These are phyloP conservation scores for Leishmania guyanensis DNA, from an alignment of 208 protist species.

Conservation along the genomic window DNA sequence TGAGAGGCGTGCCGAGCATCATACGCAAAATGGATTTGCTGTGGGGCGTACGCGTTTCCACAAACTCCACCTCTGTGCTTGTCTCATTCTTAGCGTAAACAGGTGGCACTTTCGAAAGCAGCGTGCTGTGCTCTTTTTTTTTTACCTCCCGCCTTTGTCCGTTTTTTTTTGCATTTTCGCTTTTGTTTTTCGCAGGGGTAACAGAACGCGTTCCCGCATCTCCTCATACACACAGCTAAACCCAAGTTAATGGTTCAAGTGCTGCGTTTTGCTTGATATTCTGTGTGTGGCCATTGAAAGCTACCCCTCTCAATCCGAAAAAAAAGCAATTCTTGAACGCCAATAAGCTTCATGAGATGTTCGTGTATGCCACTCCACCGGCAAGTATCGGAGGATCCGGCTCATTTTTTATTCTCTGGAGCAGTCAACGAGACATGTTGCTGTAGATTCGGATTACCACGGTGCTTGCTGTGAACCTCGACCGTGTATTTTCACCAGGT, in stretches of 20 bases:
- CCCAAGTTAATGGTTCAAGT: conserved; percentile 10
- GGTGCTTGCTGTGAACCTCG: background rate
- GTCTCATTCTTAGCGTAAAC: background rate
- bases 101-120: background rate
- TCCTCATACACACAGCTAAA: conserved; percentile 12
- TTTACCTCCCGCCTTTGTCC: background rate
- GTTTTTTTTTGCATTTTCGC: background rate
- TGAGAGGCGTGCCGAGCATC: conserved; percentile 3
- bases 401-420: background rate
- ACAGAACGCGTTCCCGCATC: background rate
- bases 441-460: background rate
- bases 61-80: background rate
- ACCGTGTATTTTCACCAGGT: background rate
- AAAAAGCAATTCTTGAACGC: background rate
- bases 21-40: background rate
- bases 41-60: background rate
- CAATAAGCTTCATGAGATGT: background rate
- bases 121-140: background rate
- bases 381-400: background rate
- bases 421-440: background rate
- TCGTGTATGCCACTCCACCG: background rate
- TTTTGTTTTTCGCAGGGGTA: conserved; percentile 1
- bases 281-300: conserved; percentile 9
- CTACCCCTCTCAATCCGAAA: background rate
- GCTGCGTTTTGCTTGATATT: background rate